A percentile compares a stretch with the other conserved stretches of the same genome.
Evolutionary conservation across 371 early-diverging fungal species (phyloP).

Genomic region (Mucor sp.): DNA sequence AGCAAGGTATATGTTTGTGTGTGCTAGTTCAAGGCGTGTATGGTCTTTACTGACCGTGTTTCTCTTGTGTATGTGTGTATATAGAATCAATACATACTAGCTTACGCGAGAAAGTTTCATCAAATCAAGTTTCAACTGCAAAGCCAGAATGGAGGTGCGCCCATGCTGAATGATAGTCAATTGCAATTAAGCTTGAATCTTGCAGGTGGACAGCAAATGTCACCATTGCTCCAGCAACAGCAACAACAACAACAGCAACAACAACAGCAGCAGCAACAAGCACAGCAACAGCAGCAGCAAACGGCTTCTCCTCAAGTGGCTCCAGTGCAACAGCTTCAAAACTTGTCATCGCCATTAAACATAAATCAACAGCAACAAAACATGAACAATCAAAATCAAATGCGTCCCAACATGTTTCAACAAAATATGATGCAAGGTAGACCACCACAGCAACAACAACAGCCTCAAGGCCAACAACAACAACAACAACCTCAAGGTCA

Average conservation of each 20-base stretch:
- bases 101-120: conserved; percentile 32
- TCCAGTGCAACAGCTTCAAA: conserved; percentile 19
- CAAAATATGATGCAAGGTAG: conserved; percentile 32
- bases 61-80: neutral
- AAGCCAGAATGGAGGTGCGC: conserved; percentile 21
- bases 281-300: conserved; percentile 17
- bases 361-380: conserved; percentile 22
- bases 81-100: conserved; percentile 31
- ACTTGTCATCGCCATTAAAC: conserved; percentile 23
- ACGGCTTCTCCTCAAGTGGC: conserved; percentile 42
- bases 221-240: conserved; percentile 40
- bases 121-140: conserved; percentile 41
- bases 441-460: conserved; percentile 21
- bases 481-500: conserved; percentile 17
- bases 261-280: conserved; percentile 12
- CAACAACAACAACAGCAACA: conserved; percentile 20
- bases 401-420: conserved; percentile 35
- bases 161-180: conserved; percentile 40
- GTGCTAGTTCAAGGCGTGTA: too few species aligned
- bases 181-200: conserved; percentile 29
- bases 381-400: conserved; percentile 20
- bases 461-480: neutral
- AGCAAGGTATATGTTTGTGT: conserved; percentile 37
- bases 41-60: neutral
- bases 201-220: conserved; percentile 35